Evolutionary conservation across 352 stramenopile species (phyloP).

Genomic region (Phytopythium delawarense): DNA sequence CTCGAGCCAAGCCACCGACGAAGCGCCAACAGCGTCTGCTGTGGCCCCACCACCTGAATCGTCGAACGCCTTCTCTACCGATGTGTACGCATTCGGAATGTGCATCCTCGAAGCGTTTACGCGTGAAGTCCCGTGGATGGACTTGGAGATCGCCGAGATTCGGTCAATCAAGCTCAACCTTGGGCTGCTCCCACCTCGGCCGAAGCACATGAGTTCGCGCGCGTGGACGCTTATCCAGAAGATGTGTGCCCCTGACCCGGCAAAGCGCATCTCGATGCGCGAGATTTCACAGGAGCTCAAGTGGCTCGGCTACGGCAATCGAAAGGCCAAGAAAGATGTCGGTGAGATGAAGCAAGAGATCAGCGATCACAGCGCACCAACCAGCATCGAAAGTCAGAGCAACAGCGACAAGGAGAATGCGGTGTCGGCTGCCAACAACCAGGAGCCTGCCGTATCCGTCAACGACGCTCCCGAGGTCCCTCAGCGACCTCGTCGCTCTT

Average conservation of each 20-base stretch:
- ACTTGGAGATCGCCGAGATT: constrained; percentile 39
- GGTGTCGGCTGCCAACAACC: neutral
- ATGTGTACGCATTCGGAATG: constrained; percentile 80
- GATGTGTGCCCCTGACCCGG: constrained; percentile 55
- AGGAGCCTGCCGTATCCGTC: neutral
- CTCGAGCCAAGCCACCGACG: constrained; percentile 4
- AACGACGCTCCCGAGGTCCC: neutral
- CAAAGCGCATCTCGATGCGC: constrained; percentile 37
- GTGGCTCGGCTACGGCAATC: constrained; percentile 37
- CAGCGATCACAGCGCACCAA: constrained; percentile 15
- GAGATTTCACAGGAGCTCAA: constrained; percentile 47
- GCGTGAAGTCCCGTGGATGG: constrained; percentile 39
- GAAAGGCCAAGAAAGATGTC: constrained; percentile 7
- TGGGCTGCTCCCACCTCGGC: constrained; percentile 44
- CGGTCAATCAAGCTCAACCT: constrained; percentile 50
- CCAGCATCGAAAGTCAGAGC: constrained; percentile 9
- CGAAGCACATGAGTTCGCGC: constrained; percentile 29
- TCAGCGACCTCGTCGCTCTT: neutral
- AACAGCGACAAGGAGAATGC: constrained; percentile 17
- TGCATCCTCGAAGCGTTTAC: constrained; percentile 70
- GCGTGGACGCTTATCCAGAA: constrained; percentile 57
- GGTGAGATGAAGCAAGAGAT: constrained; percentile 11
- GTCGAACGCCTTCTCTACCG: constrained; percentile 33
- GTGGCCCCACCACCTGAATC: constrained; percentile 12
- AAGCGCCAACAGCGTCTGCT: constrained; percentile 11